Evolutionary conservation across 108 stramenopile species (phyloP).

Genomic region (Phaeodactylum tricornutum): DNA sequence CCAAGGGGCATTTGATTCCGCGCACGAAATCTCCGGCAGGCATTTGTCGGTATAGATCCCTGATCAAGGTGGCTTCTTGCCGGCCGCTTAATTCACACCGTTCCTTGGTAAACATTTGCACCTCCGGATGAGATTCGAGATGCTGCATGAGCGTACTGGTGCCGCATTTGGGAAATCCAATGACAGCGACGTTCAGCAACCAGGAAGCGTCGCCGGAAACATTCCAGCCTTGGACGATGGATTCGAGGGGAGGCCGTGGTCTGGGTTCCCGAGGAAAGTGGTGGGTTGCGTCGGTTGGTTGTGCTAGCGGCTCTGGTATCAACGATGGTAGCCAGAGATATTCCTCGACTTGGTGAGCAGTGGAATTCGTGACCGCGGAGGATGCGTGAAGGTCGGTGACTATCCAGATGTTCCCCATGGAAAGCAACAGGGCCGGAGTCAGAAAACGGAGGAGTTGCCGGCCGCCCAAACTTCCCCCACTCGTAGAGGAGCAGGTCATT

Average conservation of each 20-base stretch:
- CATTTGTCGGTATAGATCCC: conserved; percentile 19
- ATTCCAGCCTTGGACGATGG: conserved; percentile 25
- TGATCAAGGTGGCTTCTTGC: conserved; percentile 23
- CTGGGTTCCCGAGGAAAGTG: too few species aligned
- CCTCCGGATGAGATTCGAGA: conserved; percentile 15
- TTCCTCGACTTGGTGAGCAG: too few species aligned
- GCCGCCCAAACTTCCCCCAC: too few species aligned
- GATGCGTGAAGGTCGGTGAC: too few species aligned
- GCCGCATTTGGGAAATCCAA: conserved; percentile 74
- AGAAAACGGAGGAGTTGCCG: too few species aligned
- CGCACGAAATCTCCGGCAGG: neutral
- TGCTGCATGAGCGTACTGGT: conserved; percentile 60
- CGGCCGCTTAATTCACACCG: conserved; percentile 37
- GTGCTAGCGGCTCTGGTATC: too few species aligned
- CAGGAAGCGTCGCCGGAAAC: conserved; percentile 26
- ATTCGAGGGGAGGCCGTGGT: conserved; percentile 6
- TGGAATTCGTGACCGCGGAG: too few species aligned
- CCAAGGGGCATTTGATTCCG: conserved; percentile 44
- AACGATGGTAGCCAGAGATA: too few species aligned
- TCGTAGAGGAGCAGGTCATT: too few species aligned
- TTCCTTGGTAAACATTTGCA: conserved; percentile 30
- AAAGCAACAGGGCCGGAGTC: too few species aligned
- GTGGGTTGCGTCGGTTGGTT: too few species aligned
- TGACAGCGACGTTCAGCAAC: conserved; percentile 64
- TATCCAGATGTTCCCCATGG: too few species aligned